phyloP scores from a whole-genome alignment of 495 filamentous ascomycete genomes.

The Penicillium pancosmium region DNA sequence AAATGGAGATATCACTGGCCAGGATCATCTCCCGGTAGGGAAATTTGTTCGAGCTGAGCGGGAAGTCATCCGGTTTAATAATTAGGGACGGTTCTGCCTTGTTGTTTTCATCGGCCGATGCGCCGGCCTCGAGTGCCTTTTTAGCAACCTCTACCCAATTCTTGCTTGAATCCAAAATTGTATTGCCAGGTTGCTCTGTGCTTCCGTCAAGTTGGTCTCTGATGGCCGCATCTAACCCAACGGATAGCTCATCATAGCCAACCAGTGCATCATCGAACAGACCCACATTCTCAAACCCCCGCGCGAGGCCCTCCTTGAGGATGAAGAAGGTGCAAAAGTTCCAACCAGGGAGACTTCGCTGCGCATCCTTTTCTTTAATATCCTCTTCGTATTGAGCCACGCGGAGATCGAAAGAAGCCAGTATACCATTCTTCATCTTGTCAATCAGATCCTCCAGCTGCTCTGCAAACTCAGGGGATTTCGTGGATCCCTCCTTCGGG shows the following conservation, averaged over 20 bases:
- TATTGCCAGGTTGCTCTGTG: conserved; percentile 61
- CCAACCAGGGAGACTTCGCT: conserved; percentile 89
- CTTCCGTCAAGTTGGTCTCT: conserved; percentile 66
- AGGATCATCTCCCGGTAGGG: conserved; percentile 90
- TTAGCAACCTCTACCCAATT: conserved; percentile 65
- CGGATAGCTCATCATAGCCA: conserved; percentile 88
- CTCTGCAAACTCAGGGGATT: conserved; percentile 68
- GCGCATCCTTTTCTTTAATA: conserved; percentile 88
- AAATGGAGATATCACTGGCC: conserved; percentile 94
- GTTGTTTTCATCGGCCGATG: conserved; percentile 15
- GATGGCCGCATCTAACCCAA: conserved; percentile 80
- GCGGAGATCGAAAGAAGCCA: conserved; percentile 86
- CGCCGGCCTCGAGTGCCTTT: conserved; percentile 38
- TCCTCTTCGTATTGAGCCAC: conserved; percentile 97
- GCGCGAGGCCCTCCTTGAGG: conserved; percentile 89
- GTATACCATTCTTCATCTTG: conserved; percentile 84
- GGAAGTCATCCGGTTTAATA: conserved; percentile 42
- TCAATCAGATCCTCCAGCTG: conserved; percentile 81
- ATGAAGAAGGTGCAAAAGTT: conserved; percentile 99
- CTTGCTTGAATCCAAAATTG: conserved; percentile 68
- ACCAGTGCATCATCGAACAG: conserved; percentile 92
- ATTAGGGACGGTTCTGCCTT: conserved; percentile 32
- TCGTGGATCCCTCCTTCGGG: conserved; percentile 49
- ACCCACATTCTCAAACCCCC: conserved; percentile 94
- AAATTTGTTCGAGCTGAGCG: conserved; percentile 74